Base-by-base conservation (phyloP, 805 yeast species). In the Wickerhamomyces ciferrii region DNA sequence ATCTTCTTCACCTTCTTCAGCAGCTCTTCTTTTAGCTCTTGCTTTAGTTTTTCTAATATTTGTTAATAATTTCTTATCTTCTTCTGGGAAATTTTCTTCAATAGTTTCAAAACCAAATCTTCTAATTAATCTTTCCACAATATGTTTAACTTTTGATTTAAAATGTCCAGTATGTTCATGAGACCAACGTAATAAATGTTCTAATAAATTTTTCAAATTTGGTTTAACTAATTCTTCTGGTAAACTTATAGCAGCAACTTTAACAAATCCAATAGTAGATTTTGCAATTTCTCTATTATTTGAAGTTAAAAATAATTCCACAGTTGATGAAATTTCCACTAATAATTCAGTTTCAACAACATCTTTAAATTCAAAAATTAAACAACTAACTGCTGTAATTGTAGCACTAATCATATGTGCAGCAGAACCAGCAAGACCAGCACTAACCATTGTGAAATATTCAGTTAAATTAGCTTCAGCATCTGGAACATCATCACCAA, bases 401-500 rank as follows among this genome's bases (percentile, higher is more conserved):
- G 92, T 82, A n/a, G 98, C 97, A 59, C 96, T 87, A 29, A 94
- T 87, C 97, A 92, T 92, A 69, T 92, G 96, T 32, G 95, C 92
- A 27, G 94, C 78, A 53, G 86, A 83, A 47, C 97, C 97, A 34
- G 94, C 97, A 54, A 95, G 73, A 70, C 99, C 99, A 25, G 97
- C 99, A 65, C 92, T 80, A 27, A 92, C 84, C 84, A 94, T 88
- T 27, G 95, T 89, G 71, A 92, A 88, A 62, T 75, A 91, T 66
- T 91, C 97, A 41, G 82, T 76, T 46, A 91, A 72, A 18, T 81
- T 74, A 9, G 96, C 94, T 10, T 83, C 70, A 24, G 68, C 70
- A 49, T 78, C 78, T n/a, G 86, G 84, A 25, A 81, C 76, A 7
- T 70, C 75, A 7, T 72, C 67, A 41, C 78, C 90, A 61, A 84